These are phyloP conservation scores for Nothophaeocryptopus gaeumannii DNA, from an alignment of 2,329 filamentous ascomycete genomes.

Conservation along the genomic window DNA sequence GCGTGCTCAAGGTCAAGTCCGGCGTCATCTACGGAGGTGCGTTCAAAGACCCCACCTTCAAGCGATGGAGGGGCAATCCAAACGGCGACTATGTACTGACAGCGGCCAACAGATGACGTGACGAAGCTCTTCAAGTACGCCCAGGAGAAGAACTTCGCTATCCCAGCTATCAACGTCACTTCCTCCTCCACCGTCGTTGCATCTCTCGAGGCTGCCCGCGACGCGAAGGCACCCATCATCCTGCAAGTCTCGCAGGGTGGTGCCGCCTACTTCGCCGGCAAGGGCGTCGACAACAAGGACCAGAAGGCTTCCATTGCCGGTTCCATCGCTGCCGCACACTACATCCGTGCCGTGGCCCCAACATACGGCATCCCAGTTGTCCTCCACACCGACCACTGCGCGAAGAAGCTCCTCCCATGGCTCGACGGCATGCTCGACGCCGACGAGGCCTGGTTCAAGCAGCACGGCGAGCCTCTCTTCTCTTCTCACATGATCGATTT, in stretches of 20 bases:
- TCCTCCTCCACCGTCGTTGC: conserved; percentile 85
- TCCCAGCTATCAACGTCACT: conserved; percentile 75
- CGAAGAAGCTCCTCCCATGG: conserved; percentile 99
- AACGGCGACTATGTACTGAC: conserved; percentile 3
- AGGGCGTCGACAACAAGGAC: conserved; percentile 75
- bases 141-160: conserved; percentile 81
- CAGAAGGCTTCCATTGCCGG: conserved; percentile 88
- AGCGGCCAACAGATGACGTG: conserved; percentile 18
- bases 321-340: conserved; percentile 85
- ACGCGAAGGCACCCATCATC: conserved; percentile 86
- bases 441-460: conserved; percentile 94
- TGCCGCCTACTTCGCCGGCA: conserved; percentile 60
- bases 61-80: too few species aligned
- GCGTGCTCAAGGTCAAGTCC: conserved; percentile 34
- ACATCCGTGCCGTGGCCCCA: conserved; percentile 84
- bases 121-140: conserved; percentile 78
- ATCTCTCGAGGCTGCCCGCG: conserved; percentile 89
- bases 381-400: conserved; percentile 97
- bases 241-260: conserved; percentile 92
- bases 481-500: conserved; percentile 98
- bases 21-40: conserved; percentile 42
- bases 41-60: not conserved
- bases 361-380: conserved; percentile 86
- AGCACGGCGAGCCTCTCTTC: conserved; percentile 87
- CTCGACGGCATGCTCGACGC: conserved; percentile 92